Base-by-base conservation (phyloP, 2,329 filamentous ascomycete species). In the Colletotrichum lini region DNA sequence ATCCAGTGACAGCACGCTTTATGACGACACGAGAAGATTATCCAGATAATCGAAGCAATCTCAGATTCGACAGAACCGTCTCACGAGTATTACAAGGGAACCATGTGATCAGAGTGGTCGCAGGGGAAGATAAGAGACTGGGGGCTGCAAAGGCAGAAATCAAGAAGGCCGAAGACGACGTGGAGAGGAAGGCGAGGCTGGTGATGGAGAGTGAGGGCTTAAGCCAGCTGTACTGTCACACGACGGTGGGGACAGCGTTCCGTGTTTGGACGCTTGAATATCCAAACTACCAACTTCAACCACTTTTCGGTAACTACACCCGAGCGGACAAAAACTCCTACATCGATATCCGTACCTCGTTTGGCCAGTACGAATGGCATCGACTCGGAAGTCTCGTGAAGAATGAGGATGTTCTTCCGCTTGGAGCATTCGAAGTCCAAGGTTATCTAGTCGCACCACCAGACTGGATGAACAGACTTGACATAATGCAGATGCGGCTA, bases 311-410 rank as follows among this genome's bases (percentile, higher is more conserved):
- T 13, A 8, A n/a, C 50, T n/a, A 30, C 21, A 53, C 6, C 50
- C 50, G 50, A 53, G 50, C 50, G 26, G 50, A 53, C 26, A 53
- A 12, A 23, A 23, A 53, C 21, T 8, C 50, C 26, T 53, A 53
- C 50, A 53, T 53, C 21, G 50, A 53, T 23, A 53, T 53, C 21
- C 50, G 50, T 21, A 53, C 50, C 50, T 53, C 50, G 26, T 53
- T 53, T 53, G 50, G 50, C n/a, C 50, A 53, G 21, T 53, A 53
- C 50, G 50, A 53, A 53, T 53, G 50, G 50, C 50, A 53, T 53
- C 50, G 50, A 30, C 50, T 53, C 9, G 50, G 50, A 53, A 53
- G 50, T 53, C 50, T 53, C 50, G 50, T 53, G 26, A 53, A 53
- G 21, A 53, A n/a, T 6, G 50, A 53, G 12, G 50, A 13, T 13